phyloP scores from a whole-genome alignment of 768 basidiomycete species.

The Termitomyces titanicus region DNA sequence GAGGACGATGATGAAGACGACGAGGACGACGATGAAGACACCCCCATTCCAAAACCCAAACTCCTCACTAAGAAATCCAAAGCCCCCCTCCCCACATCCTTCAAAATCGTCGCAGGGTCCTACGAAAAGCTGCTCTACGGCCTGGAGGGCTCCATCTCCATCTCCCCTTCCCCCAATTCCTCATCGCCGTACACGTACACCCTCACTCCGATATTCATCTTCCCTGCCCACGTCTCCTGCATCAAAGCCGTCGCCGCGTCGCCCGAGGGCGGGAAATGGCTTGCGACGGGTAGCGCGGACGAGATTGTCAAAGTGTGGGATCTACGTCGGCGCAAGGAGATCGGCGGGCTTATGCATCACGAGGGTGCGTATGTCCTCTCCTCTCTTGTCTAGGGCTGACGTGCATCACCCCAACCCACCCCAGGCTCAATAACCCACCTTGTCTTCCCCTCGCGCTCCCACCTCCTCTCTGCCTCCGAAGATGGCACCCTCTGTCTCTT shows the following conservation, averaged over 20 bases:
- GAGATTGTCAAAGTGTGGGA: slow-evolving; percentile 99
- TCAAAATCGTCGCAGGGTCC: slow-evolving; percentile 88
- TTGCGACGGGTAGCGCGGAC: slow-evolving; percentile 93
- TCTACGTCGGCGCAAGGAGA: slow-evolving; percentile 83
- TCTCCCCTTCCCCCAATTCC: not conserved
- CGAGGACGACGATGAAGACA: not conserved
- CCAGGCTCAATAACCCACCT: slow-evolving; percentile 91
- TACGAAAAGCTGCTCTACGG: slow-evolving; percentile 98
- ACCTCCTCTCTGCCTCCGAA: slow-evolving; percentile 88
- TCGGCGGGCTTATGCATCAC: slow-evolving; percentile 94
- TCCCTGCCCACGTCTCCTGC: slow-evolving; percentile 93
- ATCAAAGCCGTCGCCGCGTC: slow-evolving; percentile 89
- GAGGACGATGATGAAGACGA: slow-evolving; percentile 1
- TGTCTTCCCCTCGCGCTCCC: slow-evolving; percentile 81
- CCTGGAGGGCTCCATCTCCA: slow-evolving; percentile 50
- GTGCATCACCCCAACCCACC: not conserved
- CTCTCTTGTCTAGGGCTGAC: not conserved
- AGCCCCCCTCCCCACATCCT: slow-evolving; percentile 48
- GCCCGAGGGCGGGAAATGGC: slow-evolving; percentile 90
- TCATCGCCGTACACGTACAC: slow-evolving; percentile 14
- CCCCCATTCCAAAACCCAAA: too few relatives aligned
- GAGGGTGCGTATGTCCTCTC: slow-evolving; percentile 53
- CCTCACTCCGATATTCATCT: slow-evolving; percentile 86
- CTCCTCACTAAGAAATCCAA: slow-evolving; percentile 18
- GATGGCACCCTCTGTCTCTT: slow-evolving; percentile 91